phyloP scores from a whole-genome alignment of 2,329 filamentous ascomycete genomes.

The Hymenoscyphus occultus region DNA sequence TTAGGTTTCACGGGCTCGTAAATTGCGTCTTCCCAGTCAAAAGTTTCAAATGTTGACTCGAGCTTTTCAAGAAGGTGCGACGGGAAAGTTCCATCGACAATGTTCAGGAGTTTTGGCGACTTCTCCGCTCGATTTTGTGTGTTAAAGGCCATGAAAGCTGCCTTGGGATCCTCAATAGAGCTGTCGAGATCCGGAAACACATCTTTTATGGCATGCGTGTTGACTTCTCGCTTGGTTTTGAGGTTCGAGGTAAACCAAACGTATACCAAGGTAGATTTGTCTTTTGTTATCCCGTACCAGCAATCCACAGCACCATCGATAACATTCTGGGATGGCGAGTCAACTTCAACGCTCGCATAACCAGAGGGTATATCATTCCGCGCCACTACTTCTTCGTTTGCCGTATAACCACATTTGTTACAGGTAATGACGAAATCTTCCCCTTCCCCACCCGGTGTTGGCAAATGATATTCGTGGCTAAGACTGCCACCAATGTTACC shows the following conservation, averaged over 20 bases:
- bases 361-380: constrained; percentile 22
- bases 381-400: constrained; percentile 87
- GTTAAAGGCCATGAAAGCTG: constrained; percentile 40
- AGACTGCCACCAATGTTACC: constrained; percentile 93
- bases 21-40: not conserved
- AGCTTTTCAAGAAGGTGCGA: not conserved
- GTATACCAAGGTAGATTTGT: constrained; percentile 65
- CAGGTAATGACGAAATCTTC: constrained; percentile 86
- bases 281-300: constrained; percentile 65
- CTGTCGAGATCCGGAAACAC: constrained; percentile 67
- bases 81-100: constrained; percentile 39
- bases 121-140: not conserved
- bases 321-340: not conserved
- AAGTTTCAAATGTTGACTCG: not conserved
- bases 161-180: constrained; percentile 58
- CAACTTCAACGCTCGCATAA: not conserved
- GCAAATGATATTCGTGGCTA: constrained; percentile 93
- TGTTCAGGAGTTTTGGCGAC: not conserved
- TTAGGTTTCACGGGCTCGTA: not conserved
- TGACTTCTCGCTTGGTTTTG: constrained; percentile 40
- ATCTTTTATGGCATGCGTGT: constrained; percentile 63
- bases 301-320: not conserved
- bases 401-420: constrained; percentile 67
- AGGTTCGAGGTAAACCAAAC: constrained; percentile 50
- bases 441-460: constrained; percentile 77